Percentiles rank a stretch among this genome's conserved stretches.
These are phyloP conservation scores for Colletotrichum spinosum DNA, from an alignment of 2,329 filamentous ascomycete species.

Conservation along the genomic window DNA sequence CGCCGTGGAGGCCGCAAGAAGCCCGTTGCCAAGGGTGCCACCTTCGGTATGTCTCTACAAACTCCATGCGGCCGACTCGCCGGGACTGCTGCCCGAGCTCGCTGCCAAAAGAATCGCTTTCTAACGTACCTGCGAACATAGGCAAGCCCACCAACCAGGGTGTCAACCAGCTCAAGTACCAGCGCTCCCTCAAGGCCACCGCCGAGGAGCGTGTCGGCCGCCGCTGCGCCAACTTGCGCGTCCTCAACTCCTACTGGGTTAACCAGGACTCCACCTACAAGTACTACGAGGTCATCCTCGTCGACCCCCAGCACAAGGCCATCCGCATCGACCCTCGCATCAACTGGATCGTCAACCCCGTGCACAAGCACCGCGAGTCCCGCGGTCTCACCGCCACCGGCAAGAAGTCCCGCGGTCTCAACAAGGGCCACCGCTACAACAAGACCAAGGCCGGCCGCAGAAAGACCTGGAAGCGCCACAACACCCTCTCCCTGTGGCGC, in stretches of 20 bases:
- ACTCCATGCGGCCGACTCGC: not conserved
- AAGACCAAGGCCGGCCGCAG: slow-evolving; percentile 96
- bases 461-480: slow-evolving; percentile 99
- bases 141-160: slow-evolving; percentile 99
- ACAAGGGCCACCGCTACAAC: slow-evolving; percentile 99
- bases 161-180: slow-evolving; percentile 99
- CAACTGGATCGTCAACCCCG: slow-evolving; percentile 99
- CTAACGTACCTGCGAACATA: slow-evolving; percentile 53
- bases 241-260: slow-evolving; percentile 99
- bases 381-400: slow-evolving; percentile 97
- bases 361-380: slow-evolving; percentile 99
- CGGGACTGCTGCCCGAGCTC: not conserved
- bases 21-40: slow-evolving; percentile 96
- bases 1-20: slow-evolving; percentile 99
- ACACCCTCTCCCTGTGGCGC: slow-evolving; percentile 98
- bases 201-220: slow-evolving; percentile 99
- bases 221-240: slow-evolving; percentile 98
- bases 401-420: slow-evolving; percentile 99
- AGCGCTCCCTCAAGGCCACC: slow-evolving; percentile 96
- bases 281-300: slow-evolving; percentile 99
- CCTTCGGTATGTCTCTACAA: slow-evolving; percentile 80
- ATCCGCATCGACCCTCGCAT: slow-evolving; percentile 99
- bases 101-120: too few species aligned
- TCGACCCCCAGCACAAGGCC: slow-evolving; percentile 99
- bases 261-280: slow-evolving; percentile 99